These are phyloP conservation scores for Arabidopsis hybrid DNA, from an alignment of 441 rosid genomes.

Conservation along the genomic window DNA sequence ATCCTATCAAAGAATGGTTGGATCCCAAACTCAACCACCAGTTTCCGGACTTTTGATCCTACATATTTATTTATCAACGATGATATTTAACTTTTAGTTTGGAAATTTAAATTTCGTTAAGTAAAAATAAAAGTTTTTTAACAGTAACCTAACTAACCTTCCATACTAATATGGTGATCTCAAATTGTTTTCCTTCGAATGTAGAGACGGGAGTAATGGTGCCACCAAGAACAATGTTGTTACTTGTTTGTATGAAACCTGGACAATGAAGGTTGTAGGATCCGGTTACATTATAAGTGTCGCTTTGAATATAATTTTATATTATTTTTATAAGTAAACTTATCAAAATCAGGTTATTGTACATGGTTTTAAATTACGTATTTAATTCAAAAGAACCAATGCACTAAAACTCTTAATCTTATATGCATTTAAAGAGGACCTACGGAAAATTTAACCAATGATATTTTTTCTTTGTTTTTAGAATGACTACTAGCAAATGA, in stretches of 20 bases:
- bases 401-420: neutral
- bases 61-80: neutral
- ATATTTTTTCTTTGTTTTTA: too few species aligned
- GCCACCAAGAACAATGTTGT: neutral
- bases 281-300: neutral
- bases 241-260: constrained; percentile 2
- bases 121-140: neutral
- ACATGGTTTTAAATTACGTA: neutral
- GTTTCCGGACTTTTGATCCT: neutral
- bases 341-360: neutral
- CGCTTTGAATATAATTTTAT: neutral
- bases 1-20: neutral
- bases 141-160: neutral
- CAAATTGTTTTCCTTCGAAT: neutral
- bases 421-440: neutral
- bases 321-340: neutral
- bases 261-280: constrained; percentile 5
- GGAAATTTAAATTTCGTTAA: neutral
- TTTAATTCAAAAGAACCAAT: neutral
- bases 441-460: too few species aligned
- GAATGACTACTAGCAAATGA: too few species aligned
- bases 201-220: neutral
- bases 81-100: neutral
- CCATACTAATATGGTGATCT: neutral
- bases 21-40: constrained; percentile 21